phyloP scores from a whole-genome alignment of 1,284 basidiomycete species.

The Fomitopsis pinicola region DNA sequence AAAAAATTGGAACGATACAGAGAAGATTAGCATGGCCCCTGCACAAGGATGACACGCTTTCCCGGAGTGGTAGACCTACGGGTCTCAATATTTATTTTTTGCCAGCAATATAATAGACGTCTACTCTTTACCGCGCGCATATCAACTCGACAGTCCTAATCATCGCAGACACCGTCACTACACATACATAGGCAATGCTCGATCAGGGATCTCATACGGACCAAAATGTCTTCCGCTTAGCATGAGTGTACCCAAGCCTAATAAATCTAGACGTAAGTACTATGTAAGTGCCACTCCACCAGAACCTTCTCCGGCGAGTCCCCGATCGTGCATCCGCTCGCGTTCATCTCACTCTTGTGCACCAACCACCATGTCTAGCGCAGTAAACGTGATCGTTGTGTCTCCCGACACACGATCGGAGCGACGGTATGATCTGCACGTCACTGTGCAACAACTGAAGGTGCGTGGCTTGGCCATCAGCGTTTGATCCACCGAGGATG shows the following conservation, averaged over 20 bases:
- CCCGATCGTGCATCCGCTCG: not conserved
- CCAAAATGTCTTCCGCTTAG: not conserved
- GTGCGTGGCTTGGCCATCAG: slow-evolving; percentile 31
- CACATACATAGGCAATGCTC: no score
- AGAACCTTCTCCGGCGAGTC: not conserved
- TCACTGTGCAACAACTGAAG: slow-evolving; percentile 78
- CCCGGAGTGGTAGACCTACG: slow-evolving; percentile 23
- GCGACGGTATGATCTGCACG: slow-evolving; percentile 70
- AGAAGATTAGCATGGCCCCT: slow-evolving; percentile 24
- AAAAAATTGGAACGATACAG: slow-evolving; percentile 24
- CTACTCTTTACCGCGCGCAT: no score
- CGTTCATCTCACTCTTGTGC: not conserved
- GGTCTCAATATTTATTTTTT: slow-evolving; percentile 14
- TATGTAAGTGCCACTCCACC: not conserved
- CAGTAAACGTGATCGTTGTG: slow-evolving; percentile 71
- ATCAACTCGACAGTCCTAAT: no score
- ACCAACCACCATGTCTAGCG: slow-evolving; percentile 38
- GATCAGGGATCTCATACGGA: not conserved
- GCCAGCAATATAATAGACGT: not conserved
- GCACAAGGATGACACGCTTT: slow-evolving; percentile 23
- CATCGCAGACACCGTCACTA: no score
- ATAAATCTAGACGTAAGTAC: not conserved
- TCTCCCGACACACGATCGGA: slow-evolving; percentile 88
- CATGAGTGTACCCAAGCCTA: not conserved
- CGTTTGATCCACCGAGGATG: not conserved